Base-by-base conservation (phyloP, 495 filamentous ascomycete species). In the Copromyces sp. region DNA sequence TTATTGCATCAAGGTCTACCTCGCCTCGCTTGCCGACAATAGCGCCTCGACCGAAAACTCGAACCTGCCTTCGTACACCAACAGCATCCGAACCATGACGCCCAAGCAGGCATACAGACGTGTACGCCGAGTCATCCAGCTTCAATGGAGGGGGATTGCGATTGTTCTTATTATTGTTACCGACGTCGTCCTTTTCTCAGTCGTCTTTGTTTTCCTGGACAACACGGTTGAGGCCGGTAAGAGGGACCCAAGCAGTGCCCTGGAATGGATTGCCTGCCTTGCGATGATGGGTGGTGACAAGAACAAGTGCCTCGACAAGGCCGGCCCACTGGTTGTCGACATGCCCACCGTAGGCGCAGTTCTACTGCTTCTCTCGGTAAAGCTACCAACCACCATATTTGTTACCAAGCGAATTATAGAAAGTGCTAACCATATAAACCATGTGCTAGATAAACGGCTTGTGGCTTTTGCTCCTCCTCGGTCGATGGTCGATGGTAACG, bases 1-100 rank as follows among this genome's bases (percentile, higher is more conserved):
- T 38, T 98, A 99, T 83, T 98, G 95, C 81, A 92, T 97, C 79
- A 90, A 96, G 75, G 91, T 99, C 72, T 99, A 99, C 78, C 84
- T 99, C 77, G 89, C 94, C 17, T 89, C 97, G 68, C 88, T 95
- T 76, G 88, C 91, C 77, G 89, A 93, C 79, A 90, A 89, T 75
- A 86, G 86, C 70, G 83, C 88, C 41, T 89, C 90, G 6, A 91
- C 90, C 39, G 89, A 87, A 75, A 90, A 87, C 80, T 93, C 93
- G 12, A 88, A 85, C 16, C 83, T 95, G 24, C 93, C 92, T 6
- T 93, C 93, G 2, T 94, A 96, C 81, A 86, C 88, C 29, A 87
- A 87, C 74, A 97, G 94, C 80, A 83, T 95, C 53, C 89, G 90
- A 77, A 95, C 93, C 41, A 87, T 94, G 74, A 94, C 93, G 8